A percentile compares a stretch with the other conserved stretches of the same genome.
Conservation (phyloP, 176 grass and related monocot genomes). For the Rhynchospora breviuscula region DNA sequence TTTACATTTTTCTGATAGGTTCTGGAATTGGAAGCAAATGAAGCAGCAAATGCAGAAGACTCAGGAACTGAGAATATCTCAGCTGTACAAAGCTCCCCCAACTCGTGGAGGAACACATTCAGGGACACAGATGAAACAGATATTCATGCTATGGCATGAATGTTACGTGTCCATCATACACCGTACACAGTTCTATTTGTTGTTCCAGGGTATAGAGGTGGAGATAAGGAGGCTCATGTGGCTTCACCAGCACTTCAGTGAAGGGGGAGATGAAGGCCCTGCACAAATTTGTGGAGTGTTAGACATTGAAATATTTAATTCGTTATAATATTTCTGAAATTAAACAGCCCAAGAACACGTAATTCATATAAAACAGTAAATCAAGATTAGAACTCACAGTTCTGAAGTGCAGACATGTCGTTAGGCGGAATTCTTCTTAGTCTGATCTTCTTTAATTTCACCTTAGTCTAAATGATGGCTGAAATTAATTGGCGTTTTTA, state of each 20-base stretch:
- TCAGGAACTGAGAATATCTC: conserved; percentile 29
- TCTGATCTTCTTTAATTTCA: no score
- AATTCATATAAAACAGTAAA: no score
- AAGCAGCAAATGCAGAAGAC: conserved; percentile 38
- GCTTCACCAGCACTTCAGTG: conserved; percentile 82
- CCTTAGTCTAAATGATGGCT: no score
- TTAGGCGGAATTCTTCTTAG: no score
- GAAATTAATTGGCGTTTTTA: no score
- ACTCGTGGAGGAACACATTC: conserved; percentile 62
- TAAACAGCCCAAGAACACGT: no score
- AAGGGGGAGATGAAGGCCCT: conserved; percentile 63
- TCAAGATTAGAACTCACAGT: no score
- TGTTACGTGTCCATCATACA: conserved; percentile 94
- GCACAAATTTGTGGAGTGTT: conserved; percentile 29
- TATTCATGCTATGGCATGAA: conserved; percentile 76
- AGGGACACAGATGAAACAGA: conserved; percentile 76
- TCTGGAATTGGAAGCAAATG: conserved; percentile 81
- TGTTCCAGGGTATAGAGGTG: conserved; percentile 91
- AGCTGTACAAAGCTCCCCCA: conserved; percentile 37
- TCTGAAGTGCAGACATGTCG: no score
- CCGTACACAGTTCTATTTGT: conserved; percentile 80
- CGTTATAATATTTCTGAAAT: no score
- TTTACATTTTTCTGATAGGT: conserved; percentile 39
- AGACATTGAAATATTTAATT: no score
- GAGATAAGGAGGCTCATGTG: conserved; percentile 70